Base-by-base conservation (phyloP, 305 asterid genomes). In the Fraxinus velutina region DNA sequence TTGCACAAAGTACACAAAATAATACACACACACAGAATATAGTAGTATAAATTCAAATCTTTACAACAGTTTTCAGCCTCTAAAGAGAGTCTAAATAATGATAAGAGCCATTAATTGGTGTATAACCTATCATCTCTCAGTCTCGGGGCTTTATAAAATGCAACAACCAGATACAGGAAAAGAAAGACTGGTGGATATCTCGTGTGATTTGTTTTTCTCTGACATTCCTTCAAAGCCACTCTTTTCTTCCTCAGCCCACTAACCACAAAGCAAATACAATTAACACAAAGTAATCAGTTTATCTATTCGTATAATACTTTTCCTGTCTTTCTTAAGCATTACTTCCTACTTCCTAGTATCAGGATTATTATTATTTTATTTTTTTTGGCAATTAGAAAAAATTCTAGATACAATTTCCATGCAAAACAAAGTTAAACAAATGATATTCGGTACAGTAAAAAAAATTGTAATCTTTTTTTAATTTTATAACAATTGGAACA, bases 81-180 rank as follows among this genome's bases (percentile, higher is more conserved):
- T 12, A 68, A 24, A 68, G 36, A 22, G 73, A 24, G 36, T 71
- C 15, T 76, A 85, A 81, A 42, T 78, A 62, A 83, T 78, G 78
- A 83, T 87, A 74, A 84, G 83, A 82, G 88, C 81, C 85, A 79
- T 71, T 77, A 52, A 9, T 85, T 84, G 87, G 76, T 42, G 85
- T 30, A 81, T 81, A 81, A 84, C 82, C 84, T 86, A 82, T 84
- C 91, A 86, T 83, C 81, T 37, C 81, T 72, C 68, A 80, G 79
- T 76, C 47, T 57, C 42, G 27, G 79, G 79, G 79, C 52, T 71
- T 60, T 3, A 29, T 73, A 36, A 78, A 78, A 64, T 68, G 15
- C 37, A 79, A 81, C 82, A 79, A 79, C 77, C 83, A 44, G 86
- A 85, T 80, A 32, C 84, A 17, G 75, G 39, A 70, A 19, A 70